Evolutionary conservation across 2,329 filamentous ascomycete species (phyloP), one percentile per base, ranked within the genome.

Genomic region (Botrytis deweyae): DNA sequence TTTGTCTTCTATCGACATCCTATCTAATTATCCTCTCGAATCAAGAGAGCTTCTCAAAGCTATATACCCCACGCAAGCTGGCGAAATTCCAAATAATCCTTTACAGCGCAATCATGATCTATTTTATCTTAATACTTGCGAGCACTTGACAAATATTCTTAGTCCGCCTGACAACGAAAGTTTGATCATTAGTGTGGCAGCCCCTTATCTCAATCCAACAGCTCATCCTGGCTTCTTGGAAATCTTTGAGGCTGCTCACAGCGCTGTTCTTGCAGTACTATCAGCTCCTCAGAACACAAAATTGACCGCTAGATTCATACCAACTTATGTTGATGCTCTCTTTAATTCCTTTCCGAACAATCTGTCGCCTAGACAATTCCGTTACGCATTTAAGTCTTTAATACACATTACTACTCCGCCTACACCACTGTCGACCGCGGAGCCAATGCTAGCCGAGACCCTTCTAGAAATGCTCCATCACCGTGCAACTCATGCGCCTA

Each of bases 161-260:
- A 84, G 88, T 0, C 84, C 89, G 4, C 78, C 84, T 4, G 84
- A 87, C 14, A 89, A 87, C 72, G 90, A 92, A 78, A 85, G 88
- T 10, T 83, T 92, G 7, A 84, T 93, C 7, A 84, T 92, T 20
- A 84, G 87, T 8, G 87, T 89, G 4, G 87, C 90, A 22, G 84
- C 88, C 10, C 90, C 91, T 1, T 93, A 93, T 79, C 86, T 93
- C 14, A 87, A 86, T 40, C 78, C 81, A 46, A 76, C 73, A n/a
- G 78, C 78, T 18, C 78, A 80, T 62, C 71, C 76, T 6, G 74
- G 87, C 64, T 85, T 92, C 16, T 83, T 91, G 3, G 87, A 90
- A 59, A 89, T 92, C 40, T 93, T 93, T 77, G 91, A 93, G 83
- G 90, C 91, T 9, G 91, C 91, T 1, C 91, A 93, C 80, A 91